Base-by-base conservation (phyloP, 768 basidiomycete species). In the Piloderma croceum region DNA sequence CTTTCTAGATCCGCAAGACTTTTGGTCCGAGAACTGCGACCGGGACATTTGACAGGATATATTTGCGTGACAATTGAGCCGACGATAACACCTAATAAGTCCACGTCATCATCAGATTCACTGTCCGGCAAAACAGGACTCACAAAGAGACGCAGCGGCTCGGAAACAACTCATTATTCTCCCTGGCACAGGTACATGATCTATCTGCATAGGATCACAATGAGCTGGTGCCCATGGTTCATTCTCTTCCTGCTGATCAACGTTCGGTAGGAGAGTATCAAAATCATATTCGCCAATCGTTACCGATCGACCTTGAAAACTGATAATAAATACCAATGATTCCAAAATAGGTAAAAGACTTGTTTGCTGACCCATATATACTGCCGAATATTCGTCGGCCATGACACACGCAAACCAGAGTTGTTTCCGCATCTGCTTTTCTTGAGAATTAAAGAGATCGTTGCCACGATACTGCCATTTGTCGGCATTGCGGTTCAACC, bases 401-500 rank as follows among this genome's bases (percentile, higher is more conserved):
- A 81, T 63, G 50, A 75, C 73, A 53, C 84, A 88, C 12, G 73
- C 69, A 82, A 83, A 87, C 86, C 86, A 90, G 31, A 87, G 81
- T 48, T 85, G 83, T 36, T 77, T 75, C 46, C 86, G 71, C 4
- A 70, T 74, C 56, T 87, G 83, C 21, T 74, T 78, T 57, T 89
- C 87, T 50, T 77, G 70, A 11, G 62, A 55, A 7, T 74, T 74
- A 49, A 89, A 86, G 24, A 89, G 57, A 42, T 70, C 69, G 34
- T 67, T 70, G 11, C 76, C 77, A 41, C 76, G 67, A 39, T 74
- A 69, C 50, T 78, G 78, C 86, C 88, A 91, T 39, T 72, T 76
- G 19, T 81, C 76, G 4, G 86, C 77, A 49, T 85, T 77, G 21
- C 84, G 83, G 53, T 91, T 87, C 46, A 91, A 64, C 23, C 88